phyloP scores from a whole-genome alignment of 2,329 filamentous ascomycete genomes.

The Metarhizium sp. region DNA sequence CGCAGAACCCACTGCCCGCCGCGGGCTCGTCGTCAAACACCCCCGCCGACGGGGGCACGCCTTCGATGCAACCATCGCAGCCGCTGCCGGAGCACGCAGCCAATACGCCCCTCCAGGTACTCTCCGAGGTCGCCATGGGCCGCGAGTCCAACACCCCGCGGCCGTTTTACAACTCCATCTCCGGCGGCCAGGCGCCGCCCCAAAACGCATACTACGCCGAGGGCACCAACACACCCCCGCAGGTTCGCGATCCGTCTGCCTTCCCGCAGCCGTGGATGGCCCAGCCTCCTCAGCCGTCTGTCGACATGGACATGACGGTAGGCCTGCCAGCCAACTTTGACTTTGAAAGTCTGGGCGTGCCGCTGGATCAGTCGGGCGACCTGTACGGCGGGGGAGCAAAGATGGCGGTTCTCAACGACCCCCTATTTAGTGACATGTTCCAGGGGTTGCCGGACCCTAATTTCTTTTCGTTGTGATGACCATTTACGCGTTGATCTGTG shows the following conservation, averaged over 20 bases:
- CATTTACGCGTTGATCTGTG: not conserved
- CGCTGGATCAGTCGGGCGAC: conserved; percentile 15
- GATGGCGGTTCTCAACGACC: conserved; percentile 26
- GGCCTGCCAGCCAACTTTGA: conserved; percentile 18
- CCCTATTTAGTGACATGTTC: conserved; percentile 29
- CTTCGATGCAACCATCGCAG: conserved; percentile 6
- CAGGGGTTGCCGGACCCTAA: conserved; percentile 23
- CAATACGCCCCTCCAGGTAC: conserved; percentile 45
- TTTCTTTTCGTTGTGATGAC: conserved; percentile 24
- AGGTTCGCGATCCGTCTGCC: conserved; percentile 1
- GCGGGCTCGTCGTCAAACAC: not conserved
- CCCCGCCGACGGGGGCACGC: conserved; percentile 6
- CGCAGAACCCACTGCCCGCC: not conserved
- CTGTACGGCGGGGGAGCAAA: conserved; percentile 23
- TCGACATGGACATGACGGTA: conserved; percentile 12
- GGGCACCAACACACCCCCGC: conserved; percentile 4
- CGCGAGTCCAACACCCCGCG: conserved; percentile 20
- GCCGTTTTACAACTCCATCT: conserved; percentile 13
- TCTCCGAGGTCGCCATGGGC: conserved; percentile 46
- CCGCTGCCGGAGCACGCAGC: conserved; percentile 15
- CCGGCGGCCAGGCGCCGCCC: conserved; percentile 14
- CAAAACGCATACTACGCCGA: conserved; percentile 27
- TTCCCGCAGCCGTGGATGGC: conserved; percentile 7
- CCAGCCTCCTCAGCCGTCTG: conserved; percentile 1
- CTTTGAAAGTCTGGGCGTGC: conserved; percentile 19